Percentiles rank a stretch among this genome's conserved stretches.
phyloP scores from a whole-genome alignment of 306 rosid genomes.

The Glycine soja region DNA sequence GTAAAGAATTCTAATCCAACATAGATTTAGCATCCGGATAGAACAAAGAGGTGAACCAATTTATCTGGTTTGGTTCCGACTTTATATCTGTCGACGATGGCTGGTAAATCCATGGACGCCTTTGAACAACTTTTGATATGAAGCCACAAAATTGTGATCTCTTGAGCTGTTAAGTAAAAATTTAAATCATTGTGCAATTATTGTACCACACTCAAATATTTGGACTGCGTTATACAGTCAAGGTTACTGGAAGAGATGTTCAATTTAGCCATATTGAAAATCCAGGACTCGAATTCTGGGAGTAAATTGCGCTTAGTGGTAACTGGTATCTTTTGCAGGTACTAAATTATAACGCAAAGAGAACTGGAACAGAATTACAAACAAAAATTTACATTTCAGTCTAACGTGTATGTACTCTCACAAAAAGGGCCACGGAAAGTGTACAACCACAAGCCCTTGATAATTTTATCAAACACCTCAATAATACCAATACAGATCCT shows the following conservation, averaged over 20 bases:
- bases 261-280: neutral
- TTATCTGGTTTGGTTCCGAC: neutral
- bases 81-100: too few relatives aligned
- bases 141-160: neutral
- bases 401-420: neutral
- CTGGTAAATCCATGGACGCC: neutral
- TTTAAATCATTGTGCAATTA: neutral
- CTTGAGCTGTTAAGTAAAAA: neutral
- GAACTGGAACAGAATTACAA: slow-evolving; percentile 17
- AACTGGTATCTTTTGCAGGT: neutral
- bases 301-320: neutral
- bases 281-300: neutral
- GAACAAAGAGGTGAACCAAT: neutral
- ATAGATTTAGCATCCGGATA: neutral
- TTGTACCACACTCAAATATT: neutral
- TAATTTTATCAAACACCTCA: slow-evolving; percentile 33
- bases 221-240: neutral
- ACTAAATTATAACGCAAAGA: slow-evolving; percentile 6
- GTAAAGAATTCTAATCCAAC: neutral
- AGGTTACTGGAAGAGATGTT: neutral
- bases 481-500: slow-evolving; percentile 14
- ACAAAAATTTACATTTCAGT: slow-evolving; percentile 41
- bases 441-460: slow-evolving; percentile 12
- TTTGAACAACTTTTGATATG: neutral
- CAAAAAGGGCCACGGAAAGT: neutral